Evolutionary conservation across 352 stramenopile species (phyloP).

Genomic region (Aphanomyces euteiches): DNA sequence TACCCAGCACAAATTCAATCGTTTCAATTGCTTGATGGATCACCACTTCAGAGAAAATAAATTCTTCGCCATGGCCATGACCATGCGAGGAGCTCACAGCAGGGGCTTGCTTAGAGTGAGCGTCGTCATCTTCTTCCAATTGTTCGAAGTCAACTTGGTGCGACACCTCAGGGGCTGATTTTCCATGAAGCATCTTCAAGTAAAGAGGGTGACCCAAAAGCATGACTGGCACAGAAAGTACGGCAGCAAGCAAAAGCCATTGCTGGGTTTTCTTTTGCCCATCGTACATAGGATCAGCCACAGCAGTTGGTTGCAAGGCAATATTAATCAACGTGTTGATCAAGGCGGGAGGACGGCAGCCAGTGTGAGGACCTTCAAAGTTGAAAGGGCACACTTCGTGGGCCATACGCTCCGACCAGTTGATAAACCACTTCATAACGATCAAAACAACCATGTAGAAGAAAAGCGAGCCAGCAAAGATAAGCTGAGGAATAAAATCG

Average conservation of each 20-base stretch:
- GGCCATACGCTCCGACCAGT: constrained; percentile 95
- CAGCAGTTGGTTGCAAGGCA: constrained; percentile 88
- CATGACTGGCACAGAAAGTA: constrained; percentile 95
- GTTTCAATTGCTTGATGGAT: constrained; percentile 99
- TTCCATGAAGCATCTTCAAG: constrained; percentile 72
- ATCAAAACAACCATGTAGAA: constrained; percentile 99
- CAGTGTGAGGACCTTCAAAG: constrained; percentile 90
- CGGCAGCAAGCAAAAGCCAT: constrained; percentile 90
- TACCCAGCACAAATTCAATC: constrained; percentile 99
- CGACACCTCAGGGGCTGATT: constrained; percentile 47
- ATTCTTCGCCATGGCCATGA: constrained; percentile 56
- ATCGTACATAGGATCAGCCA: constrained; percentile 94
- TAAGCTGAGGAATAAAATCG: constrained; percentile 96
- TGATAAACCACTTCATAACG: constrained; percentile 98
- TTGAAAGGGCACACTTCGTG: constrained; percentile 90
- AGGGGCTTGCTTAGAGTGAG: constrained; percentile 47
- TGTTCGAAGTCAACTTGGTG: constrained; percentile 62
- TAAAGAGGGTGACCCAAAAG: constrained; percentile 94
- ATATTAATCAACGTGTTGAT: constrained; percentile 99
- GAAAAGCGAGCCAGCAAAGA: constrained; percentile 96
- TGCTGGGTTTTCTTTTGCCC: constrained; percentile 88
- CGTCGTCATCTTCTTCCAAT: constrained; percentile 60
- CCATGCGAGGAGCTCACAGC: constrained; percentile 33
- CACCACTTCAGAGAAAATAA: constrained; percentile 95
- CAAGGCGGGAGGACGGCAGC: constrained; percentile 95